Evolutionary conservation across 208 protist species (phyloP).

Genomic region (Dictyostelium gargantuum): DNA sequence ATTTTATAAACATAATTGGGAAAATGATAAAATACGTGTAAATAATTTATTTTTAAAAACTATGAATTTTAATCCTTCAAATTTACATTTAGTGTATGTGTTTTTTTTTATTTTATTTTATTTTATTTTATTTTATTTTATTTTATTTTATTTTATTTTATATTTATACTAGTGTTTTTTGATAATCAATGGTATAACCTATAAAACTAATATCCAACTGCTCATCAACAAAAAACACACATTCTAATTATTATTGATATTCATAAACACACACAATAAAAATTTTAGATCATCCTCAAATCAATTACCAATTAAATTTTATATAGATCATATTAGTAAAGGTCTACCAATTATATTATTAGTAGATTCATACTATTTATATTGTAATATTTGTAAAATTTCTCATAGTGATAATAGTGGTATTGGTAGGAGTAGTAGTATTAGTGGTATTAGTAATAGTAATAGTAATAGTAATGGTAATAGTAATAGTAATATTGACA

Average conservation of each 20-base stretch:
- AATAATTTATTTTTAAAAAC: background rate
- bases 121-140: no score
- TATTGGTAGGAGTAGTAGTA: background rate
- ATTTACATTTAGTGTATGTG: background rate
- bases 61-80: background rate
- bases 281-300: background rate
- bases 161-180: no score
- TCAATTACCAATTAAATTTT: background rate
- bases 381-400: background rate
- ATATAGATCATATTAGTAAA: background rate
- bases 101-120: background rate
- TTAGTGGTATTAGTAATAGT: background rate
- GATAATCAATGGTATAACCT: no score
- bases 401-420: background rate
- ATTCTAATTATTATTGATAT: no score
- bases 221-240: no score
- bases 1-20: background rate
- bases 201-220: no score
- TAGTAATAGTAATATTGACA: background rate
- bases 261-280: no score
- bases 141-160: no score
- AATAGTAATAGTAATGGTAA: background rate
- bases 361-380: background rate
- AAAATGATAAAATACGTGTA: background rate
- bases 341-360: background rate